Conservation (phyloP, 1,284 basidiomycete genomes). For the Ceratobasidium theobromae region DNA sequence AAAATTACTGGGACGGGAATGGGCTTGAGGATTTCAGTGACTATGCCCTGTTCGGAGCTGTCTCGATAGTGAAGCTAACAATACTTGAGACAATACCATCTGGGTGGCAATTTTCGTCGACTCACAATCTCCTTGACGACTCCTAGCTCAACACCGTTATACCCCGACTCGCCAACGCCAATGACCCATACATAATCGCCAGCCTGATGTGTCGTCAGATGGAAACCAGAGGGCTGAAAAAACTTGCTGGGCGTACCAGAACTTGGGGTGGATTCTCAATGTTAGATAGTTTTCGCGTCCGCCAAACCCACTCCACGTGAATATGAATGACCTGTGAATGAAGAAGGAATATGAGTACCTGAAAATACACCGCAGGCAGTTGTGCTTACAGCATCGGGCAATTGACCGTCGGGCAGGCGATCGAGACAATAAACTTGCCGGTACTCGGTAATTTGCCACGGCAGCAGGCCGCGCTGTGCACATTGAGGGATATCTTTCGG, state of each 20-base stretch:
- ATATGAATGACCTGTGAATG: constrained; percentile 22
- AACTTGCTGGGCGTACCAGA: background rate
- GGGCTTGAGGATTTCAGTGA: constrained; percentile 12
- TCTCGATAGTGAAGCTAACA: constrained; percentile 16
- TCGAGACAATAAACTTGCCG: constrained; percentile 22
- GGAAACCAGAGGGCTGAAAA: background rate
- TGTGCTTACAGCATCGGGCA: constrained; percentile 9
- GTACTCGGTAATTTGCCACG: constrained; percentile 26
- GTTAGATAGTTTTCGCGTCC: constrained; percentile 5
- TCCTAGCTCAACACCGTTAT: constrained; percentile 4
- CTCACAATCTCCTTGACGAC: constrained; percentile 24
- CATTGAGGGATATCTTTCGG: constrained; percentile 4
- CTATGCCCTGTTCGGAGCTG: constrained; percentile 4
- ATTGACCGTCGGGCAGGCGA: constrained; percentile 20
- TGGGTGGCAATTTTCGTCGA: background rate
- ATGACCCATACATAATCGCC: constrained; percentile 27
- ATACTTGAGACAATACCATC: background rate
- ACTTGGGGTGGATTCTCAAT: constrained; percentile 17
- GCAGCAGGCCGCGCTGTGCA: background rate
- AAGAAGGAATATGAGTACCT: background rate
- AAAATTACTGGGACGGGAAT: background rate
- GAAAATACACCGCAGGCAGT: background rate
- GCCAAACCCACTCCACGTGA: constrained; percentile 22
- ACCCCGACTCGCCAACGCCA: background rate
- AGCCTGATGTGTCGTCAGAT: background rate